These are phyloP conservation scores for Fusarium miscanthi DNA, from an alignment of 2,329 filamentous ascomycete species.

Conservation along the genomic window DNA sequence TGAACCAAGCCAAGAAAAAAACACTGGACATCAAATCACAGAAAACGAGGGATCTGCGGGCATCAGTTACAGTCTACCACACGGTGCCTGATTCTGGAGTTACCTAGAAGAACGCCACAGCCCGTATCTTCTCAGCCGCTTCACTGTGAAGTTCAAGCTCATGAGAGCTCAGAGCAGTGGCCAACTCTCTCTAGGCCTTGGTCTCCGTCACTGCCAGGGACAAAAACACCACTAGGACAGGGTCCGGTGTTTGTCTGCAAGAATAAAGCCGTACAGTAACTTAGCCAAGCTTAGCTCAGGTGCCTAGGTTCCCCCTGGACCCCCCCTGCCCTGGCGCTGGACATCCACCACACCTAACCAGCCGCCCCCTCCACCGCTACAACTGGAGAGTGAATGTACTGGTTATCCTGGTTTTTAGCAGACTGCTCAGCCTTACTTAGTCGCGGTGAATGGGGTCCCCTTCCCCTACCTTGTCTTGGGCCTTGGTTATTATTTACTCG, in stretches of 20 bases:
- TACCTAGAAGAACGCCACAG: conserved; percentile 22
- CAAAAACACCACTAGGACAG: conserved; percentile 8
- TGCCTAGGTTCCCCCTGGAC: conserved; percentile 32
- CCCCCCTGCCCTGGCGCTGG: conserved; percentile 33
- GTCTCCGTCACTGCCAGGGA: conserved; percentile 13
- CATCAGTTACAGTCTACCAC: not conserved
- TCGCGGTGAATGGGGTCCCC: conserved; percentile 35
- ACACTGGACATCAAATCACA: conserved; percentile 33
- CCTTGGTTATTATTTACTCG: conserved; percentile 38
- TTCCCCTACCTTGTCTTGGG: conserved; percentile 35
- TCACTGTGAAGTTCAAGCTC: not conserved
- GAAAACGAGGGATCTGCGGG: conserved; percentile 29
- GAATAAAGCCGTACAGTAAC: conserved; percentile 36
- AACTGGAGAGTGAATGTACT: conserved; percentile 14
- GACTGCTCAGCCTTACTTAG: conserved; percentile 46
- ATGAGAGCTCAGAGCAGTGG: not conserved
- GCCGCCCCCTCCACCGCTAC: conserved; percentile 39
- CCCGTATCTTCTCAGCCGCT: conserved; percentile 24
- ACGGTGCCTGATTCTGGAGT: conserved; percentile 24
- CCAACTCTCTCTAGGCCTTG: not conserved
- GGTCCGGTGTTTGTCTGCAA: conserved; percentile 39
- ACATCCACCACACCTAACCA: conserved; percentile 41
- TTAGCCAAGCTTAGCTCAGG: conserved; percentile 33
- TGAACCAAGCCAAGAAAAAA: conserved; percentile 31
- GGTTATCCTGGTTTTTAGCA: conserved; percentile 38